Conservation (phyloP, 176 grass and related monocot species). For the Neostapfia colusana region DNA sequence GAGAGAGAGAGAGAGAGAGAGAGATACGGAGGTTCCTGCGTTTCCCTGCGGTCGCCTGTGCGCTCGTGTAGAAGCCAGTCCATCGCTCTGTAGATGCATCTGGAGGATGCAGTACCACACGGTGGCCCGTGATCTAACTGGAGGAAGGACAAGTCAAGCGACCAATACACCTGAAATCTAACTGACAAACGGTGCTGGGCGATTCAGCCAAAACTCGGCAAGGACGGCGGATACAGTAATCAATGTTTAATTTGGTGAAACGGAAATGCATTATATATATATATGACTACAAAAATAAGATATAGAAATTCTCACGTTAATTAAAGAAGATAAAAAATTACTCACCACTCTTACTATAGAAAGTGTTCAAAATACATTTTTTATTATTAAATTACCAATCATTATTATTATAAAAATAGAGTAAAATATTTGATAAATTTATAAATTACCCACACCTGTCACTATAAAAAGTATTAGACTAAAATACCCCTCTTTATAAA, state of each 20-base stretch:
- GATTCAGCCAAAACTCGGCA: background rate
- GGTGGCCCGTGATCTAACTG: conserved; percentile 40
- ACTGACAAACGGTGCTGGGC: background rate
- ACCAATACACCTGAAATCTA: conserved; percentile 23
- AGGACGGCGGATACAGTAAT: background rate
- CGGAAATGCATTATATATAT: too few relatives aligned
- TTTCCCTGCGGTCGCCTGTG: conserved; percentile 25
- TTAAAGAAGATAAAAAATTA: too few relatives aligned
- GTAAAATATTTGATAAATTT: too few relatives aligned
- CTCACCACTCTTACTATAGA: too few relatives aligned
- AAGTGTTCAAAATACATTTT: too few relatives aligned
- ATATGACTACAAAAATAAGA: too few relatives aligned
- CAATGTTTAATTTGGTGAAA: background rate
- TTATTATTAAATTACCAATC: too few relatives aligned
- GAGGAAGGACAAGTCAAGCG: background rate
- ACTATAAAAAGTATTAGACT: too few relatives aligned
- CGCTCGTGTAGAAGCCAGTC: conserved; percentile 1
- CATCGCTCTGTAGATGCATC: conserved; percentile 13
- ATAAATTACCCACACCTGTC: too few relatives aligned
- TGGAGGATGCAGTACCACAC: conserved; percentile 3
- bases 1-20: background rate
- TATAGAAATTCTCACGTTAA: too few relatives aligned
- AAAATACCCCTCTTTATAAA: too few relatives aligned
- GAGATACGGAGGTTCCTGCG: background rate
- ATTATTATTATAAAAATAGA: too few relatives aligned